Base-by-base conservation (phyloP, 495 filamentous ascomycete species). In the Apodospora peruviana region DNA sequence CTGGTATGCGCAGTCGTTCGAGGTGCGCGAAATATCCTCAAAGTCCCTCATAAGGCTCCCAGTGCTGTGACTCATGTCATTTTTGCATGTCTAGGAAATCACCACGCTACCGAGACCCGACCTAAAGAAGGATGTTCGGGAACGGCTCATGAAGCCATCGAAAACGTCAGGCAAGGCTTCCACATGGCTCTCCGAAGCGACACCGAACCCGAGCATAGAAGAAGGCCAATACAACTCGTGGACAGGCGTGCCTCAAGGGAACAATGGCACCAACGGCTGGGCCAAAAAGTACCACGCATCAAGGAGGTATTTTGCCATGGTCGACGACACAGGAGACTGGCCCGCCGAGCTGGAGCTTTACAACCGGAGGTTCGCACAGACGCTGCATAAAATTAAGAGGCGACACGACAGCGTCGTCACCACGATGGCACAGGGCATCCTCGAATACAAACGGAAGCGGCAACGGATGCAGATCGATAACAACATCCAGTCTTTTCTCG, bases 1-100 rank as follows among this genome's bases (percentile, higher is more conserved):
- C 55, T 98, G 93, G 93, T 98, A 98, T 70, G 94, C 93, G 51
- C 94, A 98, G 71, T 97, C 94, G 44, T 97, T 98, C 64, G 91
- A 98, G 83, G 91, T 97, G 80, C 54, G 73, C 45, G 8, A 60
- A 41, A 18, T 16, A 17, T 7, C 36, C 36, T 17, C 11, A 14
- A 35, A 11, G 32, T n/a, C 32, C 11, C 32, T 10, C 32, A 35
- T 11, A 35, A 11, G 32, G 41, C 36, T 43, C 45, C 12, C 40
- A 18, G 24, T 25, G 41, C 34, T 22, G 40, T 62, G 50, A 68
- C 50, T 60, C 47, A 59, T 50, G 43, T 24, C 35, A 4, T 10
- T 45, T 21, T 48, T 50, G n/a, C n/a, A n/a, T n/a, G 32, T 46
- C 42, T 58, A 95, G 89, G 93, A 98, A 71, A 90, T 98, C 59